Conservation (phyloP, 176 grass and related monocot genomes). For the Zea luxurians region DNA sequence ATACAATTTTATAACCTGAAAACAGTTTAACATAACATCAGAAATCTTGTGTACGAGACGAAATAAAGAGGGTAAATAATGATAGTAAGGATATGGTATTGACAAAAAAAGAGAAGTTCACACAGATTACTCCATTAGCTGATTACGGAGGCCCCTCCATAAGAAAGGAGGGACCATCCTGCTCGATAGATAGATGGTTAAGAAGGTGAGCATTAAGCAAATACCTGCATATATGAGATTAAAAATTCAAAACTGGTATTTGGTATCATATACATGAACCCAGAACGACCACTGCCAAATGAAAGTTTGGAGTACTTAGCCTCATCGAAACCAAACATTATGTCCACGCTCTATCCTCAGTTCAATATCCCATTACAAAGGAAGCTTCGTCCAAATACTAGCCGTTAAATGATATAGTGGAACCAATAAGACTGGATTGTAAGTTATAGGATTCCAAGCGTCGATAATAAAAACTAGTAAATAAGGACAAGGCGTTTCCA, state of each 20-base stretch:
- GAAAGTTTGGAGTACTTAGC: conserved; percentile 99
- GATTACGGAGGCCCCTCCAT: conserved; percentile 91
- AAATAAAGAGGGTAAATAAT: conserved; percentile 26
- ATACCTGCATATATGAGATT: conserved; percentile 99
- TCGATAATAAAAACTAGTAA: conserved; percentile 55
- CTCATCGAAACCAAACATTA: conserved; percentile 96
- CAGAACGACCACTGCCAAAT: conserved; percentile 99
- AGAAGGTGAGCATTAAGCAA: conserved; percentile 98
- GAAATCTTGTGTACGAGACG: conserved; percentile 27
- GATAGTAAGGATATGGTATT: conserved; percentile 49
- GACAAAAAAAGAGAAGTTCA: conserved; percentile 72
- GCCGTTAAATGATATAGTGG: conserved; percentile 77
- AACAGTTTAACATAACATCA: conserved; percentile 44
- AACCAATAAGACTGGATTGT: conserved; percentile 96
- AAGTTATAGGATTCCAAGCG: conserved; percentile 69
- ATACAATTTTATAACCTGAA: conserved; percentile 99
- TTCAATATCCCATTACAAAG: conserved; percentile 94
- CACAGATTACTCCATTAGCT: conserved; percentile 98
- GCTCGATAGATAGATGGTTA: conserved; percentile 99
- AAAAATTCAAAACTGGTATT: conserved; percentile 83
- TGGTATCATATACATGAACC: conserved; percentile 82
- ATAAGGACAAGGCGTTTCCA: conserved; percentile 18
- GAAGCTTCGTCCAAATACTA: conserved; percentile 97
- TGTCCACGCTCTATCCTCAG: conserved; percentile 93
- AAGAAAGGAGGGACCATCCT: conserved; percentile 87